Conservation (phyloP, 176 grass and related monocot genomes). For the Raddia guianensis region DNA sequence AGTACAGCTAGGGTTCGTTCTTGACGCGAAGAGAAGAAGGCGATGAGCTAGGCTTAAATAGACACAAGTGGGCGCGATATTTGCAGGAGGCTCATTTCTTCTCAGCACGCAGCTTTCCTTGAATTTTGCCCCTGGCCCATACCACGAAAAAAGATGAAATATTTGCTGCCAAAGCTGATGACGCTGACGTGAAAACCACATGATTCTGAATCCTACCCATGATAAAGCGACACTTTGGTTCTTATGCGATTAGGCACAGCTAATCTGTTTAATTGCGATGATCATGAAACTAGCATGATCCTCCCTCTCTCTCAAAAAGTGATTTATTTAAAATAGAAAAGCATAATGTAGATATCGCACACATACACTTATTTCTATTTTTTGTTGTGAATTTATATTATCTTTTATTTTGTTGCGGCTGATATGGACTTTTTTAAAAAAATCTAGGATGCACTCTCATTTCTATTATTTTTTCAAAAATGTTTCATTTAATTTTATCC, state of each 20-base stretch:
- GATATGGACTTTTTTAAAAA: no score
- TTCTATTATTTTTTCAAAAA: no score
- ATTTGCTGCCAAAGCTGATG: neutral
- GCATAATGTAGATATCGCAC: no score
- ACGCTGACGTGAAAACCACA: conserved; percentile 24
- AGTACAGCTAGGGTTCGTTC: neutral
- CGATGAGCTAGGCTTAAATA: conserved; percentile 12
- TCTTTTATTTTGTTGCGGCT: no score
- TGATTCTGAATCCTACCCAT: neutral
- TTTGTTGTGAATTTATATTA: no score
- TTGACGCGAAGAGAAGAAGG: neutral
- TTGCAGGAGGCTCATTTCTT: conserved; percentile 16
- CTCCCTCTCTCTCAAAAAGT: neutral
- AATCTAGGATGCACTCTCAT: no score
- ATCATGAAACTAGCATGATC: neutral
- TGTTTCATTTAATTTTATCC: no score
- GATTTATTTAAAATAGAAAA: no score
- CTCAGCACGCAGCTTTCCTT: neutral
- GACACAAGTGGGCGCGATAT: neutral
- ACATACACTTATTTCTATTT: no score
- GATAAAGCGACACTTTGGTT: conserved; percentile 13
- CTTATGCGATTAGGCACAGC: neutral
- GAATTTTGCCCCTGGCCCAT: neutral
- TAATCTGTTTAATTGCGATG: neutral
- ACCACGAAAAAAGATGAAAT: neutral